Conservation (phyloP, 2,329 filamentous ascomycete genomes). For the Trichoderma sp. region DNA sequence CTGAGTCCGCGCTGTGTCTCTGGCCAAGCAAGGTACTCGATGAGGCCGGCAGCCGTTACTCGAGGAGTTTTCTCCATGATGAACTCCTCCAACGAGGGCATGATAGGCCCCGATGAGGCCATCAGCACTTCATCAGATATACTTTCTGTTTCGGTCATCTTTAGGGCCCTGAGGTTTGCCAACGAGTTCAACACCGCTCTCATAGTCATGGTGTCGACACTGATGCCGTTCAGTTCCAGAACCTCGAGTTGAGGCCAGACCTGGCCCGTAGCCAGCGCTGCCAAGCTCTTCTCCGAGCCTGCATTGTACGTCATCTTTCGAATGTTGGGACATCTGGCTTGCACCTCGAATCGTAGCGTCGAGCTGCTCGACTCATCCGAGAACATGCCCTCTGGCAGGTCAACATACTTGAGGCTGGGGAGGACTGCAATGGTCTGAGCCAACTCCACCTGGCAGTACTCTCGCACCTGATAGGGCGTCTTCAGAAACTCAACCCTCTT, state of each 20-base stretch:
- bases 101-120: conserved; percentile 63
- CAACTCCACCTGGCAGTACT: conserved; percentile 80
- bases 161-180: conserved; percentile 69
- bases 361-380: conserved; percentile 75
- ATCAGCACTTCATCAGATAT: conserved; percentile 79
- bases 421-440: conserved; percentile 83
- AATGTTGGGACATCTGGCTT: conserved; percentile 78
- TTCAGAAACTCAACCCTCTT: conserved; percentile 76
- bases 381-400: conserved; percentile 86
- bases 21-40: conserved; percentile 64
- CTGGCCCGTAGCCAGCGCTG: conserved; percentile 64
- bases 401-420: conserved; percentile 83
- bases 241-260: conserved; percentile 73
- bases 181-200: conserved; percentile 71
- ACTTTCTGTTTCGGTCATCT: conserved; percentile 67
- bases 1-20: conserved; percentile 62
- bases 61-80: conserved; percentile 70
- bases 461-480: conserved; percentile 91
- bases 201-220: conserved; percentile 69
- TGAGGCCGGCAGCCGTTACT: conserved; percentile 71
- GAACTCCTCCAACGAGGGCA: conserved; percentile 74
- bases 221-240: conserved; percentile 67
- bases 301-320: conserved; percentile 84
- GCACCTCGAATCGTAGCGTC: conserved; percentile 78
- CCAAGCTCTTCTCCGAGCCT: conserved; percentile 77